These are phyloP conservation scores for Plasmodium berghei DNA, from an alignment of 169 alveolate species.

Conservation along the genomic window DNA sequence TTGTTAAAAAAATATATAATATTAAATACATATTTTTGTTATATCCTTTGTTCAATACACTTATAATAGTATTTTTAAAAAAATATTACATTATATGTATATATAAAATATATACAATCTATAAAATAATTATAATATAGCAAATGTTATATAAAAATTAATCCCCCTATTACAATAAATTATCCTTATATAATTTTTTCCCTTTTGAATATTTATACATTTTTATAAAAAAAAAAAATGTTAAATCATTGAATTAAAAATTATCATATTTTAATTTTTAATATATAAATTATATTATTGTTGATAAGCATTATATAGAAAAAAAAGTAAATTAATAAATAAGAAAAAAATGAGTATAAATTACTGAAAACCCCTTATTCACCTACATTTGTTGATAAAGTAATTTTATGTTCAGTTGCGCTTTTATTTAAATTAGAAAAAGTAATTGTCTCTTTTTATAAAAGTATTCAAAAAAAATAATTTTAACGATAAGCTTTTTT, in stretches of 20 bases:
- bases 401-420: constrained; percentile 30
- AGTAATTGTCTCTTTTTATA: constrained; percentile 4
- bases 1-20: too few relatives aligned
- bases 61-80: too few relatives aligned
- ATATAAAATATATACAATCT: too few relatives aligned
- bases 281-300: not conserved
- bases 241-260: constrained; percentile 29
- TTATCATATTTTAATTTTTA: not conserved
- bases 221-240: constrained; percentile 9
- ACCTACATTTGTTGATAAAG: constrained; percentile 9
- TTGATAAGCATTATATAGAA: not conserved
- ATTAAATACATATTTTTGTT: too few relatives aligned
- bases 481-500: not conserved
- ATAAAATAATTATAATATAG: too few relatives aligned
- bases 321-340: not conserved
- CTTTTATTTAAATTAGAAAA: constrained; percentile 8
- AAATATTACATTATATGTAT: too few relatives aligned
- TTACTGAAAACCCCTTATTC: not conserved
- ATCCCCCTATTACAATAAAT: too few relatives aligned
- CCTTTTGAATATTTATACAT: too few relatives aligned
- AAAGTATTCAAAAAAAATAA: constrained; percentile 3
- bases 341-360: constrained; percentile 3
- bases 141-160: too few relatives aligned
- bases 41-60: too few relatives aligned
- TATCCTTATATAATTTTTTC: too few relatives aligned